Conservation (phyloP, 768 basidiomycete species). For the Lactifluus rugatus region DNA sequence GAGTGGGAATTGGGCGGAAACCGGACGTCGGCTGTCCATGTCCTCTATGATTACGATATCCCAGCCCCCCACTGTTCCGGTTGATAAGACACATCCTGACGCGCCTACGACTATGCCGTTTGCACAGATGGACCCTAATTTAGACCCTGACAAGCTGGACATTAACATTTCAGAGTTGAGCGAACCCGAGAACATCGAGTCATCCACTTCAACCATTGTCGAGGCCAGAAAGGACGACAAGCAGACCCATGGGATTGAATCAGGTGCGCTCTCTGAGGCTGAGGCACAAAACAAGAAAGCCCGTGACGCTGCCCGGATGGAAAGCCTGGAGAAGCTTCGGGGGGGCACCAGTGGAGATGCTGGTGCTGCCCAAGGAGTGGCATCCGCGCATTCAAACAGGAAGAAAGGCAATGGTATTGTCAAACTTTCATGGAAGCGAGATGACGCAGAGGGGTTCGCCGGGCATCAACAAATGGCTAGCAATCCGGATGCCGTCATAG, state of each 20-base stretch:
- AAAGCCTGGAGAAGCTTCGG: slow-evolving; percentile 55
- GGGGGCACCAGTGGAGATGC: slow-evolving; percentile 20
- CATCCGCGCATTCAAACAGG: slow-evolving; percentile 15
- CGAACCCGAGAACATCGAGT: slow-evolving; percentile 23
- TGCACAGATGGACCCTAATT: slow-evolving; percentile 45
- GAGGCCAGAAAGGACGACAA: not conserved
- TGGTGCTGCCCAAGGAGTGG: too few relatives aligned
- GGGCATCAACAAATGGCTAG: slow-evolving; percentile 12
- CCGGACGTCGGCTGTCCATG: slow-evolving; percentile 66
- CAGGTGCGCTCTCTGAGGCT: slow-evolving; percentile 22
- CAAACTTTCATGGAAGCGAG: slow-evolving; percentile 11
- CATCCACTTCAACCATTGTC: slow-evolving; percentile 1
- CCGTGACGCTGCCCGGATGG: slow-evolving; percentile 22
- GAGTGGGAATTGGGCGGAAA: slow-evolving; percentile 90
- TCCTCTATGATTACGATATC: slow-evolving; percentile 81
- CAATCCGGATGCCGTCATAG: slow-evolving; percentile 73
- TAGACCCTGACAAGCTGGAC: slow-evolving; percentile 36
- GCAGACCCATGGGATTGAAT: not conserved
- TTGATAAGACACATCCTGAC: slow-evolving; percentile 34
- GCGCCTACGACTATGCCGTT: slow-evolving; percentile 49
- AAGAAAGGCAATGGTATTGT: slow-evolving; percentile 14
- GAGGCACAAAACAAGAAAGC: slow-evolving; percentile 30
- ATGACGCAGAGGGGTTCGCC: not conserved
- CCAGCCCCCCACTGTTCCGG: slow-evolving; percentile 54
- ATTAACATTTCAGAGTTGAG: slow-evolving; percentile 28